These are phyloP conservation scores for Epichloe aotearoae DNA, from an alignment of 2,329 filamentous ascomycete species.

Conservation along the genomic window DNA sequence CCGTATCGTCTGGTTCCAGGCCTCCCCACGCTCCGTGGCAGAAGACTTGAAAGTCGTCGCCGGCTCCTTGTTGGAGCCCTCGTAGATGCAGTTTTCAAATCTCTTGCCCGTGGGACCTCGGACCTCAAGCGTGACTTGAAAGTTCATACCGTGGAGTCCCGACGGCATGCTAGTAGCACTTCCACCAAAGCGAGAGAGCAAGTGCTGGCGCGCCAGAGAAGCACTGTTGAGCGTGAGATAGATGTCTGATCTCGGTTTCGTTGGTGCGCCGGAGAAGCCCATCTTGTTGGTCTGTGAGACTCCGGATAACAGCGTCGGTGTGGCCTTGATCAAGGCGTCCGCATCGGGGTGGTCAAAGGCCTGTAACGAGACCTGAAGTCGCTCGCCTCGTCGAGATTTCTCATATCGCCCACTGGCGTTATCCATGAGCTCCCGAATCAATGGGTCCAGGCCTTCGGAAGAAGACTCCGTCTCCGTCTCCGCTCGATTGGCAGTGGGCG, in stretches of 20 bases:
- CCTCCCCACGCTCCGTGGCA: constrained; percentile 62
- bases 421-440: constrained; percentile 61
- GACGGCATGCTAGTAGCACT: constrained; percentile 58
- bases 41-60: constrained; percentile 82
- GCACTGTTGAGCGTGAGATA: constrained; percentile 79
- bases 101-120: constrained; percentile 65
- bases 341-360: constrained; percentile 68
- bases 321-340: constrained; percentile 68
- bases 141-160: constrained; percentile 52
- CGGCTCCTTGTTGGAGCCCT: constrained; percentile 66
- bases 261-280: constrained; percentile 85
- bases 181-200: constrained; percentile 54
- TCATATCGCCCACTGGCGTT: constrained; percentile 63
- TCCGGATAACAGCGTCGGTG: constrained; percentile 74
- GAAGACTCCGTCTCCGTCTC: constrained; percentile 45
- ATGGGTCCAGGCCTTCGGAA: constrained; percentile 55
- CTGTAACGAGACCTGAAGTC: constrained; percentile 66
- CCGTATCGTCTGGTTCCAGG: constrained; percentile 80
- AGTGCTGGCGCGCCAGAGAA: constrained; percentile 61
- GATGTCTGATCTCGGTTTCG: constrained; percentile 81
- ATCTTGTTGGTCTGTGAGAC: constrained; percentile 75
- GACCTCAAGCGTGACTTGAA: constrained; percentile 84
- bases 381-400: constrained; percentile 58
- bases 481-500: constrained; percentile 39
- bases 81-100: constrained; percentile 77